Evolutionary conservation across 1,139 yeast species (phyloP).

Genomic region (Taphrina flavorubra): DNA sequence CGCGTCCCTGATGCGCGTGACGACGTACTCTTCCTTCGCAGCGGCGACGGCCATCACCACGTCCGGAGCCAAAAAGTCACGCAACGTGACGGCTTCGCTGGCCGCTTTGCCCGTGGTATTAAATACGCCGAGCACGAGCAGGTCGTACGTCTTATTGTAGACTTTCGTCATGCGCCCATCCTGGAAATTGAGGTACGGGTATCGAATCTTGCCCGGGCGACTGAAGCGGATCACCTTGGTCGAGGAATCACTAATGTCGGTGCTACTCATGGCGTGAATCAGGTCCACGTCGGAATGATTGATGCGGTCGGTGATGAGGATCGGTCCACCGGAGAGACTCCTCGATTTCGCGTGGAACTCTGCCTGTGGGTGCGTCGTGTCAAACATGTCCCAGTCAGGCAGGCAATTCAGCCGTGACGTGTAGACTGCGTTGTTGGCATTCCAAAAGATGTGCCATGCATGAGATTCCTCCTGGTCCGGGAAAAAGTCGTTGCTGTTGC

Average conservation of each 20-base stretch:
- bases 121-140: constrained; percentile 14
- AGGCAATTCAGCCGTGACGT: constrained; percentile 48
- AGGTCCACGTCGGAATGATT: background rate
- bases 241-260: background rate
- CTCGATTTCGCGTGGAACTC: constrained; percentile 50
- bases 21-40: constrained; percentile 6
- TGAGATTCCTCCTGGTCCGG: constrained; percentile 46
- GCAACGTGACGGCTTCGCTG: constrained; percentile 8
- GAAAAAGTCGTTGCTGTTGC: constrained; percentile 51
- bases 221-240: constrained; percentile 11
- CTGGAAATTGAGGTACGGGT: constrained; percentile 27
- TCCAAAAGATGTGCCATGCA: constrained; percentile 51
- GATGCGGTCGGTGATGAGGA: constrained; percentile 49
- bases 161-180: constrained; percentile 26
- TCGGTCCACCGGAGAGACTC: constrained; percentile 51
- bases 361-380: constrained; percentile 47
- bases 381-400: constrained; percentile 52
- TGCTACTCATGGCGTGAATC: constrained; percentile 13
- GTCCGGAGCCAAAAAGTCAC: constrained; percentile 7
- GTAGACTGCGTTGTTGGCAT: constrained; percentile 48
- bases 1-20: background rate
- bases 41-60: background rate
- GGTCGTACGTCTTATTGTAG: constrained; percentile 22
- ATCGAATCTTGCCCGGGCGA: constrained; percentile 9
- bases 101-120: constrained; percentile 1